phyloP scores from a whole-genome alignment of 2,329 filamentous ascomycete species.

The Colletotrichum neosansevieriae region DNA sequence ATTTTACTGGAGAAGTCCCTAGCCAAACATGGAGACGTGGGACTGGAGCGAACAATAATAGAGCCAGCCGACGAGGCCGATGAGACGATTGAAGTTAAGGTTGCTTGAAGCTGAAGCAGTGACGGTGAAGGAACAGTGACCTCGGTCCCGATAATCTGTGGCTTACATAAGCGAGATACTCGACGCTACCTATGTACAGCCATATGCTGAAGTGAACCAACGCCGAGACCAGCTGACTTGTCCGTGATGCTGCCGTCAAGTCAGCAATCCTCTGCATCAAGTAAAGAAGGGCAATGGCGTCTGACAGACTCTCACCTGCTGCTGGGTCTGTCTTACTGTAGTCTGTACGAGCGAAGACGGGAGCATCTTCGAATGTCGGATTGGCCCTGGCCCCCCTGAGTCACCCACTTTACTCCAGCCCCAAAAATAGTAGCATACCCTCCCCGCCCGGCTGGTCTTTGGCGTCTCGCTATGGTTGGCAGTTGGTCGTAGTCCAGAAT shows the following conservation, averaged over 20 bases:
- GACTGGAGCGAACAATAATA: slow-evolving; percentile 16
- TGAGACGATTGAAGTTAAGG: neutral
- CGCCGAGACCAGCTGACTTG: slow-evolving; percentile 19
- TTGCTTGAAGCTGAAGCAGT: neutral
- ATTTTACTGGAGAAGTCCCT: slow-evolving; percentile 32
- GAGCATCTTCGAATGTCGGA: slow-evolving; percentile 16
- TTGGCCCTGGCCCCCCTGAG: neutral
- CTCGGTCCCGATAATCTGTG: slow-evolving; percentile 16
- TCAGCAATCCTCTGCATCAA: slow-evolving; percentile 2
- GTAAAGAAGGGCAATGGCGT: slow-evolving; percentile 1
- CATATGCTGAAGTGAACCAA: neutral
- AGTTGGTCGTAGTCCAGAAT: slow-evolving; percentile 1
- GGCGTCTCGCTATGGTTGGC: slow-evolving; percentile 24
- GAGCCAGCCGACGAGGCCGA: slow-evolving; percentile 18
- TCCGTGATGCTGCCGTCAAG: slow-evolving; percentile 16
- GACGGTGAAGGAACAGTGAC: neutral
- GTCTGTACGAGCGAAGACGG: neutral
- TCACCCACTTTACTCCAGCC: slow-evolving; percentile 3
- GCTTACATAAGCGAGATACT: slow-evolving; percentile 27
- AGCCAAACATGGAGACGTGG: slow-evolving; percentile 6
- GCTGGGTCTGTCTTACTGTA: slow-evolving; percentile 17
- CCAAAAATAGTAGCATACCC: slow-evolving; percentile 37
- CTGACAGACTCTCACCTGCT: slow-evolving; percentile 16
- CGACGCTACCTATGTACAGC: neutral
- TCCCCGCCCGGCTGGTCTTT: slow-evolving; percentile 22